Base-by-base conservation (phyloP, 2,329 filamentous ascomycete species). In the Fusarium torulosum region DNA sequence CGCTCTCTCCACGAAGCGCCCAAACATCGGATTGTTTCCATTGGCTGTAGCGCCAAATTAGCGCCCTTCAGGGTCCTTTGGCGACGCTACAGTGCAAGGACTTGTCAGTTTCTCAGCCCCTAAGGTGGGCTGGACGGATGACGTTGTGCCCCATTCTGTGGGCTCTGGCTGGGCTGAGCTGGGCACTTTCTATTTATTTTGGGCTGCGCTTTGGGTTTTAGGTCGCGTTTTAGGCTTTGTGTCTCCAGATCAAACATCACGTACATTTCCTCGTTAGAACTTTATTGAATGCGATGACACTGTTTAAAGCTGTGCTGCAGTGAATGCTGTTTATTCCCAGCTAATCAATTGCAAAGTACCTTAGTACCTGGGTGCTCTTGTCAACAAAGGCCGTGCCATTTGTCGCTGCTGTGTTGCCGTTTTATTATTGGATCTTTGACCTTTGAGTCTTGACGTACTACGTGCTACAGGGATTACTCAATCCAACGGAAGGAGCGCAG, bases 81-180 rank as follows among this genome's bases (percentile, higher is more conserved):
- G 37, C 25, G 53, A 41, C 38, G 43, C 55, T 51, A 42, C 40
- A 42, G 40, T 25, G 57, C 21, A 49, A 57, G 60, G 43, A 49
- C 55, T 20, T 69, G 57, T 59, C 66, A 69, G 56, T 47, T 66
- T 47, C 66, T 63, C 57, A 68, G 33, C 44, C 52, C 40, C 4
- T 25, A 25, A 25, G 25, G 49, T 49, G 53, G 25, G 40, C 49
- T 50, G 38, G 38, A 51, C 43, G 43, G 46, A 69, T 69, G 66
- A 69, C 66, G 66, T 69, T 69, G 59, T 41, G 15, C 49, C 46
- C 57, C 50, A 37, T 59, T 53, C 23, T 46, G 66, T 69, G 61
- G 61, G 61, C 60, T 62, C 29, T 3, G 51, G 27, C 27, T 37
- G 23, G 44, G 25, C 29, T 53, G 17, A 37, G 17, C 35, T 37